Percentiles rank a stretch among this genome's conserved stretches.
These are phyloP conservation scores for Blastobotrys petasosporus DNA, from an alignment of 1,139 yeast genomes.

Conservation along the genomic window DNA sequence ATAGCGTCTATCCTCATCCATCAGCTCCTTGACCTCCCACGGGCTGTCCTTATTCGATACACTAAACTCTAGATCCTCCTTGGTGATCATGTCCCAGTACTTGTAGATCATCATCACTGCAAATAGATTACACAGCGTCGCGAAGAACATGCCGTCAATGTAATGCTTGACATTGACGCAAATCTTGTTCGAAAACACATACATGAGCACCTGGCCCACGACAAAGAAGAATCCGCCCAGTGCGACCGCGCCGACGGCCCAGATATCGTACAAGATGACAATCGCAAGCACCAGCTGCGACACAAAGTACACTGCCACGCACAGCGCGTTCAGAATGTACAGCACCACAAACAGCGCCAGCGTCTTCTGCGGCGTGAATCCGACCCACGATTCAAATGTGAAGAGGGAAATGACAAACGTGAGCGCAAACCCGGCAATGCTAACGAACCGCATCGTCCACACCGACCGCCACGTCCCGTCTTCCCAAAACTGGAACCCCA, in stretches of 20 bases:
- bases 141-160: conserved; percentile 84
- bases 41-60: conserved; percentile 50
- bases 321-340: conserved; percentile 64
- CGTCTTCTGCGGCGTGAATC: conserved; percentile 44
- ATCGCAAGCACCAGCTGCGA: conserved; percentile 69
- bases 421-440: conserved; percentile 50
- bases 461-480: conserved; percentile 74
- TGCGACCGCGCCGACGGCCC: conserved; percentile 82
- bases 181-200: conserved; percentile 57
- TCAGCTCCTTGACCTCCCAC: conserved; percentile 46
- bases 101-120: conserved; percentile 92
- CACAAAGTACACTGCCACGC: conserved; percentile 55
- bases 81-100: conserved; percentile 95
- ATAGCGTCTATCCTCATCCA: conserved; percentile 39
- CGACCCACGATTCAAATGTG: conserved; percentile 68
- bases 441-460: conserved; percentile 47
- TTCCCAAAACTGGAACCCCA: conserved; percentile 89
- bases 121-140: conserved; percentile 70
- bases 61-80: conserved; percentile 89
- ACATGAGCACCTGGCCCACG: conserved; percentile 72
- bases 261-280: conserved; percentile 62
- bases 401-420: conserved; percentile 63
- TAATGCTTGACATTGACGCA: conserved; percentile 77
- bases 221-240: conserved; percentile 68
- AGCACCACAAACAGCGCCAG: conserved; percentile 60